Conservation (phyloP, 108 stramenopile genomes). For the Cyclotella sp. region DNA sequence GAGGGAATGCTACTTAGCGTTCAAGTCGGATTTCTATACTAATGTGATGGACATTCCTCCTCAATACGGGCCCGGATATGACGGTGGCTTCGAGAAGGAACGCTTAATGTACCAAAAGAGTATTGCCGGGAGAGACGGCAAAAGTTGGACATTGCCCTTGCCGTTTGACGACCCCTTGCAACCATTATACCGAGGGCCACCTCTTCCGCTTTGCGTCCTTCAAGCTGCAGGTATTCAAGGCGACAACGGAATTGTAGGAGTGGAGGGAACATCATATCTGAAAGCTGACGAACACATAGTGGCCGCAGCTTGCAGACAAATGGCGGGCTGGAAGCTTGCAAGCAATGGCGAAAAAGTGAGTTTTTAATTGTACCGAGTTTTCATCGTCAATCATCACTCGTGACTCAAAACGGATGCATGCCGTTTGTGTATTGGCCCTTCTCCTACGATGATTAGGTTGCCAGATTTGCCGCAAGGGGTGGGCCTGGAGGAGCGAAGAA, state of each 20-base stretch:
- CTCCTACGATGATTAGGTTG: slow-evolving; percentile 26
- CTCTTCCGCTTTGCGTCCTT: slow-evolving; percentile 74
- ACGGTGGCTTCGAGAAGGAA: slow-evolving; percentile 79
- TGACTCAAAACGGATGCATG: neutral
- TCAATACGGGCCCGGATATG: slow-evolving; percentile 71
- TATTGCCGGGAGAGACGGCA: slow-evolving; percentile 64
- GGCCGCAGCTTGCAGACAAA: slow-evolving; percentile 66
- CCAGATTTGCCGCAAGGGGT: slow-evolving; percentile 78
- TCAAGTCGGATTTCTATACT: slow-evolving; percentile 84
- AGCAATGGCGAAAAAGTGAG: slow-evolving; percentile 63
- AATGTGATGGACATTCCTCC: slow-evolving; percentile 82
- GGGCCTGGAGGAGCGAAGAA: slow-evolving; percentile 77
- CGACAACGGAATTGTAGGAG: slow-evolving; percentile 49
- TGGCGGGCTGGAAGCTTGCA: slow-evolving; percentile 87
- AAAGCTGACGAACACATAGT: slow-evolving; percentile 59
- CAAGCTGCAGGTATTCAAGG: slow-evolving; percentile 55
- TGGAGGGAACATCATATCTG: slow-evolving; percentile 70
- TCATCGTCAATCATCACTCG: neutral
- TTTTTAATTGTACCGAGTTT: neutral
- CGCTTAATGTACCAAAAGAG: slow-evolving; percentile 52
- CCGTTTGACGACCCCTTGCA: slow-evolving; percentile 77
- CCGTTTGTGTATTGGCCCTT: neutral
- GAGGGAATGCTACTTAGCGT: slow-evolving; percentile 83
- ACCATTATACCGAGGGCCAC: slow-evolving; percentile 79
- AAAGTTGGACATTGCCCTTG: slow-evolving; percentile 72